Evolutionary conservation across 371 early-diverging fungal genomes (phyloP).

Genomic region (Mucor saturninus): DNA sequence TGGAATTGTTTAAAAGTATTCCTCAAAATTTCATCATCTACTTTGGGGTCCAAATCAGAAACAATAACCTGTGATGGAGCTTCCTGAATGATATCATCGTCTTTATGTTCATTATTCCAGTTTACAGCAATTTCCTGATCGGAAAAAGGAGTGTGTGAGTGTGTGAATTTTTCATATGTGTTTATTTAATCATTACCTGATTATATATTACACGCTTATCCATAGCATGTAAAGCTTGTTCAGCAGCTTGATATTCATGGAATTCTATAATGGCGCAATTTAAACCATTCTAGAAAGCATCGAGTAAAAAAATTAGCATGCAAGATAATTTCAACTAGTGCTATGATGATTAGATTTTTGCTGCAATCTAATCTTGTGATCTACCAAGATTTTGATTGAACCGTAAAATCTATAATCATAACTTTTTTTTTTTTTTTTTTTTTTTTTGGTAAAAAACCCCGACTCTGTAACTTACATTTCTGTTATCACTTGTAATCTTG

Average conservation of each 20-base stretch:
- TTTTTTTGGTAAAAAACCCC: slow-evolving; percentile 3
- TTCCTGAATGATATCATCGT: not conserved
- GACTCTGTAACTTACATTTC: slow-evolving; percentile 18
- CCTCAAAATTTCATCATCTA: slow-evolving; percentile 71
- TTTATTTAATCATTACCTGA: slow-evolving; percentile 38
- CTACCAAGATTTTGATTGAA: slow-evolving; percentile 8
- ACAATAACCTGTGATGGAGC: slow-evolving; percentile 66
- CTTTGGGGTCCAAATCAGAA: slow-evolving; percentile 81
- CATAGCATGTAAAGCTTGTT: slow-evolving; percentile 71
- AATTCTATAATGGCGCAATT: slow-evolving; percentile 86
- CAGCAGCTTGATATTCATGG: slow-evolving; percentile 71
- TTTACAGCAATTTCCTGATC: slow-evolving; percentile 32
- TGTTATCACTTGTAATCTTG: slow-evolving; percentile 12
- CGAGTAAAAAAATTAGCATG: not conserved
- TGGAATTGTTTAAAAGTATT: slow-evolving; percentile 78
- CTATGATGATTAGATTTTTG: slow-evolving; percentile 11
- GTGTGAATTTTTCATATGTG: not conserved
- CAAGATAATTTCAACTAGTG: not conserved
- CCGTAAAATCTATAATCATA: not conserved
- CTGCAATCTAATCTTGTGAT: slow-evolving; percentile 10
- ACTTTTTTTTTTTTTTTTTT: not conserved
- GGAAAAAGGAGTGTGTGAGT: not conserved
- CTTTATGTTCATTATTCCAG: slow-evolving; percentile 34
- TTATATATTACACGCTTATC: slow-evolving; percentile 70
- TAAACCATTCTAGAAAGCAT: slow-evolving; percentile 44